Base-by-base conservation (phyloP, 495 filamentous ascomycete genomes). In the Talaromyces adpressus region DNA sequence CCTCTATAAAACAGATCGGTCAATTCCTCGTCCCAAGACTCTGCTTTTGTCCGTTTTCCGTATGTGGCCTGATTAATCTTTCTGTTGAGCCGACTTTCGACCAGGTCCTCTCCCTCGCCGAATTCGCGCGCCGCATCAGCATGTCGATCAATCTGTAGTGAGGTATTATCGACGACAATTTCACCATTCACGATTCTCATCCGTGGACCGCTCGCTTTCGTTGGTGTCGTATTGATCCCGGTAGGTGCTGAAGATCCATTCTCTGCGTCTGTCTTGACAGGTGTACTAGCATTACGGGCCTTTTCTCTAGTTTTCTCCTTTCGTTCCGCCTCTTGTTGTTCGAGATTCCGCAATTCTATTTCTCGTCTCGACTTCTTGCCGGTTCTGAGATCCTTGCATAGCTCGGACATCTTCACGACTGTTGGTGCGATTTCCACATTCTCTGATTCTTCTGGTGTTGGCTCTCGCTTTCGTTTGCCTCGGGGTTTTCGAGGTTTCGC, bases 1-100 rank as follows among this genome's bases (percentile, higher is more conserved):
- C 88, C 89, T 20, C 89, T 81, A 71, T 96, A 98, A 75, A 98
- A 98, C 29, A 86, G 75, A 32, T 93, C 90, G 3, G 91, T 96
- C 56, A 86, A 79, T 9, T 87, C 86, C 23, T 86, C 84, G 57
- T 85, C 84, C 94, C 94, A 98, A 3, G 84, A 80, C 62, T 90
- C 83, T 12, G 85, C 82, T 69, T 89, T 87, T 58, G 87, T 82
- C 4, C 82, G 83, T 63, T 90, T 91, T 36, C 90, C 80, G 69
- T 84, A 93, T 12, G 88, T 90, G 12, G 81, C 78, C 14, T 88
- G 85, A 34, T 89, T 98, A 66, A 91, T 81, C 63, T 88, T 82
- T 16, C 85, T 81, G 1, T 91, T 93, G 64, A 96, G 85, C 27
- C 93, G 90, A 71, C 90, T 91, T 70, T 97, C 95, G 6, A 91